Base-by-base conservation (phyloP, 257 asterid genomes). In the Ilex aquifolium region DNA sequence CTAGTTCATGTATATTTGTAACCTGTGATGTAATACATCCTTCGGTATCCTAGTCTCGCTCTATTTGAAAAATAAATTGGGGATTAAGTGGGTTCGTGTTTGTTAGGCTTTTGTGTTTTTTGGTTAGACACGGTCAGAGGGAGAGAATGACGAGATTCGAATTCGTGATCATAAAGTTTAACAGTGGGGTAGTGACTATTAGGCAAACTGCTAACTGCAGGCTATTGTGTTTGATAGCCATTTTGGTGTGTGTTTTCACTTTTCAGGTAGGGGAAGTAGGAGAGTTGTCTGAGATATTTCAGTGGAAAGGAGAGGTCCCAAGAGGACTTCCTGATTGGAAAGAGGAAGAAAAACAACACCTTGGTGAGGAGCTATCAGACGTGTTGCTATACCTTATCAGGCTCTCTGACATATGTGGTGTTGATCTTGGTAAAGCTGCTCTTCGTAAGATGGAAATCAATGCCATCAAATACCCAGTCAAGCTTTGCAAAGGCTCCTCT, bases 301-400 rank as follows among this genome's bases (percentile, higher is more conserved):
- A 85, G 65, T 85, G 94, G 94, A 82, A 80, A 72, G 89, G 87
- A 30, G 94, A 85, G 77, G 94, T 85, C 14, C 70, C 78, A 12
- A 80, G 69, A 55, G 94, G 89, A 10, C 61, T 85, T 12, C 77
- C 85, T 0, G 85, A 65, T 12, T 85, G 94, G 94, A 72, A 75
- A 67, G 85, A 80, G 48, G 79, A 75, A 56, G 93, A 85, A 63
- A 85, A 75, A 44, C 59, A 16, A 13, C 93, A 85, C 44, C 63
- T 85, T 53, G 89, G 93, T 5, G 89, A 85, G 60, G 93, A 85
- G 54, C 84, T 85, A 0, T 80, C 95, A 5, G 87, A 84, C 72
- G 88, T 86, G 31, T 42, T 84, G 59, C 85, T 87, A 3, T 84
- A 87, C 60, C 89, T 82, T 12, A 66, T 82, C 30, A 69, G 82